phyloP scores from a whole-genome alignment of 805 yeast genomes.

The Komagataella phaffii region DNA sequence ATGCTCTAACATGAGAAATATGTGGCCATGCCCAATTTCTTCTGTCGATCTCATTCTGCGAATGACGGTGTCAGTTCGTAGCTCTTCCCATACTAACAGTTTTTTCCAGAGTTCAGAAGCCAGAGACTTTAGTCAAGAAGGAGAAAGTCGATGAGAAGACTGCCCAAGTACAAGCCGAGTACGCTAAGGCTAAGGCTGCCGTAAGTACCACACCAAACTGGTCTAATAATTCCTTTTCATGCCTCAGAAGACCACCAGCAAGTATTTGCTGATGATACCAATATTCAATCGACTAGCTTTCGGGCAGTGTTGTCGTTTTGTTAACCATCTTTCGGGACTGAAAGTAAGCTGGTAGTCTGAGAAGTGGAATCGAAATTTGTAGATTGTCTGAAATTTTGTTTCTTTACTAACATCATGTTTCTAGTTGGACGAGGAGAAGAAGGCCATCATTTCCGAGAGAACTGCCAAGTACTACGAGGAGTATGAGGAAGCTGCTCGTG shows the following conservation, averaged over 20 bases:
- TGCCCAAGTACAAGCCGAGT: slow-evolving; percentile 69
- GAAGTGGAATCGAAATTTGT: neutral
- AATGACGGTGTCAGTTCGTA: neutral
- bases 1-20: neutral
- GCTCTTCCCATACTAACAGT: slow-evolving; percentile 5
- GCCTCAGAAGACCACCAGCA: neutral
- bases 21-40: neutral
- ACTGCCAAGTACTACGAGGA: slow-evolving; percentile 94
- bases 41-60: neutral
- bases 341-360: slow-evolving; percentile 13
- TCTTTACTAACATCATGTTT: slow-evolving; percentile 13
- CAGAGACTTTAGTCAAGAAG: slow-evolving; percentile 83
- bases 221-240: neutral
- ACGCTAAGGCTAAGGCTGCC: slow-evolving; percentile 62
- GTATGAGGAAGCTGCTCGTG: slow-evolving; percentile 87
- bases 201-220: slow-evolving; percentile 38
- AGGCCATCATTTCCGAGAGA: slow-evolving; percentile 56
- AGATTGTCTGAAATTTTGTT: neutral
- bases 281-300: slow-evolving; percentile 45
- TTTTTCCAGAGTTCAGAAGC: slow-evolving; percentile 37
- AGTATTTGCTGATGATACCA: slow-evolving; percentile 30
- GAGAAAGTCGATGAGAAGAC: slow-evolving; percentile 67
- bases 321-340: slow-evolving; percentile 89
- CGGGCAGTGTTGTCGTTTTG: slow-evolving; percentile 58
- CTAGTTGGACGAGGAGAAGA: slow-evolving; percentile 32